Evolutionary conservation across 257 asterid species (phyloP).

Genomic region (Solanum etuberosum): DNA sequence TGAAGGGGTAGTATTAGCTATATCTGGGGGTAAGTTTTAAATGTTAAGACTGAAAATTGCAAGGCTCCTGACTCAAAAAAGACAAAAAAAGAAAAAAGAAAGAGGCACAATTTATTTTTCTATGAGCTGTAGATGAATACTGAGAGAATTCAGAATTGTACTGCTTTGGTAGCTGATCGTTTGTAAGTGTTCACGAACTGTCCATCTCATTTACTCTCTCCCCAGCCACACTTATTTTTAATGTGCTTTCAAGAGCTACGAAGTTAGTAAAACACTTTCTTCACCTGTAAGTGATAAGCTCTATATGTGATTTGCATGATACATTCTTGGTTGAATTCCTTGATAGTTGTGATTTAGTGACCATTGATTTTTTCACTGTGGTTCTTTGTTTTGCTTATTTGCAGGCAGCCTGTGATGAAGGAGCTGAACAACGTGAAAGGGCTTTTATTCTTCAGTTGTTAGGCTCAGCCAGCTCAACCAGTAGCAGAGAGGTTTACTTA

Average conservation of each 20-base stretch:
- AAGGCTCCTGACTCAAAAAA: background rate
- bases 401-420: conserved; percentile 86
- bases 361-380: background rate
- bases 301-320: background rate
- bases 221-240: background rate
- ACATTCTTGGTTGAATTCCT: background rate
- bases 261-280: background rate
- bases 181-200: background rate
- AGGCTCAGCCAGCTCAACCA: conserved; percentile 27
- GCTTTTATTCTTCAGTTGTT: conserved; percentile 73
- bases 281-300: background rate
- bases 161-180: background rate
- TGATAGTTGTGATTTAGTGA: background rate
- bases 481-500: conserved; percentile 50
- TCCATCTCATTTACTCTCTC: background rate
- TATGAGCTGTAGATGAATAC: background rate
- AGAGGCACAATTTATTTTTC: background rate
- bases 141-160: background rate
- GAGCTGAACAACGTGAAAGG: conserved; percentile 62
- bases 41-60: background rate
- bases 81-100: background rate
- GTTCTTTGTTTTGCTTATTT: conserved; percentile 11
- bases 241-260: background rate
- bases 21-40: background rate
- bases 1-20: background rate